phyloP scores from a whole-genome alignment of 2,329 filamentous ascomycete genomes.

The Epichloe coenophiala region DNA sequence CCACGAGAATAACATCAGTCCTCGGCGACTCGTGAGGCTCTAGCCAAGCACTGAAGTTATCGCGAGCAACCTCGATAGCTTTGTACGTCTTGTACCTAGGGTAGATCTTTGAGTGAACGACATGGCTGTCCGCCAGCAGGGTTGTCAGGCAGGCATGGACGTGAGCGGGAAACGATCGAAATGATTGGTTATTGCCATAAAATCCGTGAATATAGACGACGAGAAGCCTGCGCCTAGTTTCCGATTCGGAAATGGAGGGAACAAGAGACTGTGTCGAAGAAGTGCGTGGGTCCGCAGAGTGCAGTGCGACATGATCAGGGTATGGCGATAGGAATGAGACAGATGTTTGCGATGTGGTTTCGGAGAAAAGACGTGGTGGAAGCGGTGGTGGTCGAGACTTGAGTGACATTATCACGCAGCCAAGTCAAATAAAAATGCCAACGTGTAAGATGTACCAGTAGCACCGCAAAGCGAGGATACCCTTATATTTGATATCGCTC shows the following conservation, averaged over 20 bases:
- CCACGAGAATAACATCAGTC: slow-evolving; percentile 71
- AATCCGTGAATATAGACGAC: slow-evolving; percentile 83
- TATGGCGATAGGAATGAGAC: neutral
- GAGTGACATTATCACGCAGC: neutral
- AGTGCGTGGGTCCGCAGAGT: slow-evolving; percentile 28
- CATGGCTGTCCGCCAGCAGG: slow-evolving; percentile 56
- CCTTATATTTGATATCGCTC: too few relatives aligned
- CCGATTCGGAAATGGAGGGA: slow-evolving; percentile 12
- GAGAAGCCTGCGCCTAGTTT: slow-evolving; percentile 45
- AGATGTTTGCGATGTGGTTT: neutral
- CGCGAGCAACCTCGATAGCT: slow-evolving; percentile 57
- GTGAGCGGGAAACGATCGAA: slow-evolving; percentile 77
- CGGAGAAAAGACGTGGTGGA: neutral
- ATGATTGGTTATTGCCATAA: slow-evolving; percentile 77
- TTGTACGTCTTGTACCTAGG: slow-evolving; percentile 67
- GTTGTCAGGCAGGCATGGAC: slow-evolving; percentile 62
- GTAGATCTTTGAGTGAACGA: slow-evolving; percentile 78
- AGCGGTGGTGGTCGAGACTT: neutral
- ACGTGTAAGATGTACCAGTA: too few relatives aligned
- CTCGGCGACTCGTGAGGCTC: slow-evolving; percentile 57
- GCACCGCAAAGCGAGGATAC: too few relatives aligned
- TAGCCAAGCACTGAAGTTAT: slow-evolving; percentile 76
- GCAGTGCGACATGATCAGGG: neutral
- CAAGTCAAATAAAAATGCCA: neutral
- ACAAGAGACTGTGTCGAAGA: slow-evolving; percentile 34